Evolutionary conservation across 2,329 filamentous ascomycete species (phyloP), one percentile per base, ranked within the genome.

Genomic region (Fusarium sp.): DNA sequence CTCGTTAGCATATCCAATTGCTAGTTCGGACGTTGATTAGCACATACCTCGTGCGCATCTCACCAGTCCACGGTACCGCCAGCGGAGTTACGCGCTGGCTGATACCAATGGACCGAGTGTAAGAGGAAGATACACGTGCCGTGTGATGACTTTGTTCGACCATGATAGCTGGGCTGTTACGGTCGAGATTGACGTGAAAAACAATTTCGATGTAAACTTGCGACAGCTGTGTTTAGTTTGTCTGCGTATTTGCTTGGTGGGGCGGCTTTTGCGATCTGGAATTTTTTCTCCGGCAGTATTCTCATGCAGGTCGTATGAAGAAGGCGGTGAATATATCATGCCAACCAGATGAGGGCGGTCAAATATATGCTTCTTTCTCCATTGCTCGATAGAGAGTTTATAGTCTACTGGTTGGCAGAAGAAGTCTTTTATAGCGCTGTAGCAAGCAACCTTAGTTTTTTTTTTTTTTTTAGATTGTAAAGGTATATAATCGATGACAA

Each of bases 41-140:
- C 46, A 53, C 70, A 54, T 62, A 77, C 76, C 76, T 71, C 6
- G 76, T 72, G 52, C 76, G 74, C 71, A 77, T 69, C 47, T 78
- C 76, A 51, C 77, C 77, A 7, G 73, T 76, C 77, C 77, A 79
- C 25, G 75, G 61, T 50, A 69, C 61, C 14, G 67, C 53, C 13
- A 78, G 67, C 14, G 76, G 75, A 37, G 77, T 78, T 19, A 76
- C 72, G 31, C 76, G 72, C 50, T 77, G 71, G 8, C 76, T 77
- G 42, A 79, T 78, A 43, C 77, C 77, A 42, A 79, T 69, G 7
- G 73, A 70, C 41, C 64, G 72, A 8, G 73, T 72, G 37, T 76
- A 71, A 15, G 74, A 71, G 14, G 72, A 70, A 49, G 69, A 70
- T 13, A 63, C 70, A 36, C 76, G 74, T 44, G 64, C 61, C 39